Evolutionary conservation across 768 basidiomycete genomes (phyloP).

Genomic region (Russula dissimulans): DNA sequence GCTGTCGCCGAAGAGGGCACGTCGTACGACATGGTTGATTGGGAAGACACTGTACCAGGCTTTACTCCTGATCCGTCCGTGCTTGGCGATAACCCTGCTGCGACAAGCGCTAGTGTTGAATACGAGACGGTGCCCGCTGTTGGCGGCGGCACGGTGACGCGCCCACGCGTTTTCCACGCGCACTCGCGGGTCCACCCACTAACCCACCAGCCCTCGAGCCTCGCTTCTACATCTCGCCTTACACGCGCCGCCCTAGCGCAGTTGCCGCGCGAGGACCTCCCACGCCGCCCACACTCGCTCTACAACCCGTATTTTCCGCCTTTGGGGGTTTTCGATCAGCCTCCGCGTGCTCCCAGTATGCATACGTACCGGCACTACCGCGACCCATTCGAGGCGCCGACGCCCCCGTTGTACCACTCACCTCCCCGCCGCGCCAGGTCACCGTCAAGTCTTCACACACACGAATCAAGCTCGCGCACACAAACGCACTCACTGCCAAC

Average conservation of each 20-base stretch:
- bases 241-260: slow-evolving; percentile 1
- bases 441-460: slow-evolving; percentile 44
- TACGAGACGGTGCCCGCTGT: slow-evolving; percentile 89
- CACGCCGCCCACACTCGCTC: slow-evolving; percentile 12
- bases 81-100: slow-evolving; percentile 24
- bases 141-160: slow-evolving; percentile 79
- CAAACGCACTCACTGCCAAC: slow-evolving; percentile 38
- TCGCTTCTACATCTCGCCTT: slow-evolving; percentile 14
- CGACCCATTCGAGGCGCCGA: slow-evolving; percentile 21
- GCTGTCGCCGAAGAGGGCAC: slow-evolving; percentile 30
- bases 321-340: not conserved
- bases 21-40: slow-evolving; percentile 60
- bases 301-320: slow-evolving; percentile 11
- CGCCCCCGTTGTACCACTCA: slow-evolving; percentile 24
- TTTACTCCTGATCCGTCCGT: slow-evolving; percentile 39
- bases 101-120: slow-evolving; percentile 41
- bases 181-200: slow-evolving; percentile 63
- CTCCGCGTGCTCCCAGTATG: slow-evolving; percentile 1
- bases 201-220: slow-evolving; percentile 24
- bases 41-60: slow-evolving; percentile 52
- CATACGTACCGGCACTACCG: slow-evolving; percentile 15
- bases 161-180: slow-evolving; percentile 78
- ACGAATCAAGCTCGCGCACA: slow-evolving; percentile 40
- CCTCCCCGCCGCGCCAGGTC: slow-evolving; percentile 33
- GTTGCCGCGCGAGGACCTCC: slow-evolving; percentile 2